Evolutionary conservation across 345 rosid species (phyloP).

Genomic region (Citrus cavaleriei): DNA sequence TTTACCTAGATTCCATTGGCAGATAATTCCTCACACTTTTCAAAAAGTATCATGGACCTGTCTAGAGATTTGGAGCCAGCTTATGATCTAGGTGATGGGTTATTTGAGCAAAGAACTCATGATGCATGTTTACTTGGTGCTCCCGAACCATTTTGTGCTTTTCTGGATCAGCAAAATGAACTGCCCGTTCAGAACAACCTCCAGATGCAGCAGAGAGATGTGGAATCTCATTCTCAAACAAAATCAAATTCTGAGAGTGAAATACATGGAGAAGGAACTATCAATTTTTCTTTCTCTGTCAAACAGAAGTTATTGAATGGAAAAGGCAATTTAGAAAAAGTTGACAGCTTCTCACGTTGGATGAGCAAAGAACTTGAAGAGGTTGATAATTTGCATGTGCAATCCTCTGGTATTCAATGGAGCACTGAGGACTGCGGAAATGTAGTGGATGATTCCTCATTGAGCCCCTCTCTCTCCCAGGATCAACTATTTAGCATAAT

Average conservation of each 20-base stretch:
- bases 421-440: constrained; percentile 62
- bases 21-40: constrained; percentile 24
- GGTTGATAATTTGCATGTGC: constrained; percentile 72
- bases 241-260: constrained; percentile 39
- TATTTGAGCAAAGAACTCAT: constrained; percentile 47
- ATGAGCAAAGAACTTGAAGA: constrained; percentile 72
- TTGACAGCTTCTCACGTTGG: constrained; percentile 93
- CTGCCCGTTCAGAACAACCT: constrained; percentile 28
- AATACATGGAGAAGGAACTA: constrained; percentile 40
- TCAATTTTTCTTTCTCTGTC: constrained; percentile 27
- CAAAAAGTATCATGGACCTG: constrained; percentile 33
- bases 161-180: constrained; percentile 34
- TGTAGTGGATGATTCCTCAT: constrained; percentile 50
- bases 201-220: constrained; percentile 25
- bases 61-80: constrained; percentile 39
- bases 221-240: constrained; percentile 28
- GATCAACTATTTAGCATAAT: constrained; percentile 83
- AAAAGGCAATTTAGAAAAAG: constrained; percentile 72
- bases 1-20: constrained; percentile 41
- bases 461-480: constrained; percentile 83
- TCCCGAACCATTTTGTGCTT: constrained; percentile 30
- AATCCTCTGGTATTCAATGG: constrained; percentile 72
- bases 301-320: constrained; percentile 52
- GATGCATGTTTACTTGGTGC: constrained; percentile 24
- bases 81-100: constrained; percentile 36